phyloP scores from a whole-genome alignment of 106 monocot species.

The Platanthera zijinensis region DNA sequence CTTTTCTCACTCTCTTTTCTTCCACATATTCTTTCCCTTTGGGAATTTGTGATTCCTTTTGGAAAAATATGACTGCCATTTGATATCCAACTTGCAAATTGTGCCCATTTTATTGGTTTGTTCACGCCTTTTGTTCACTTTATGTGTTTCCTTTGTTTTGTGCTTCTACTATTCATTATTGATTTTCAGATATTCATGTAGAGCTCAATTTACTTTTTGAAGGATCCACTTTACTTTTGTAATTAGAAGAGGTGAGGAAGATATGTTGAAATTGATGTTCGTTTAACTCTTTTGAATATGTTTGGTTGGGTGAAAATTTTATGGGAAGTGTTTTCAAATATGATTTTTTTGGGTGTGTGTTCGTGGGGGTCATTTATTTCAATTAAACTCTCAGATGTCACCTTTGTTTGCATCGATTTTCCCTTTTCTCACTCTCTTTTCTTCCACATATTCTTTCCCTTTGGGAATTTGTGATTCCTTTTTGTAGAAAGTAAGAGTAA shows the following conservation, averaged over 20 bases:
- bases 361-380: no score
- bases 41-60: not conserved
- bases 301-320: not conserved
- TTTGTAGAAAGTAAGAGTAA: no score
- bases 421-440: not conserved
- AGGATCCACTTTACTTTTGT: not conserved
- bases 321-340: no score
- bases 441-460: not conserved
- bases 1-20: not conserved
- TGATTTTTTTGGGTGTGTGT: not conserved
- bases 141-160: not conserved
- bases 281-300: not conserved
- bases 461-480: not conserved
- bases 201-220: not conserved
- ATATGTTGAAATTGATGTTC: not conserved
- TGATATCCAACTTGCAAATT: not conserved
- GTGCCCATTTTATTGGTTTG: not conserved
- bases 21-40: not conserved
- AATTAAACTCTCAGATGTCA: not conserved
- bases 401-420: not conserved
- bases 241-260: conserved; percentile 1
- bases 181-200: not conserved
- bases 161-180: not conserved
- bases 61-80: not conserved
- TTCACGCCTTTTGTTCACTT: not conserved